phyloP scores from a whole-genome alignment of 805 yeast species.

The Pichia phayaonensis region DNA sequence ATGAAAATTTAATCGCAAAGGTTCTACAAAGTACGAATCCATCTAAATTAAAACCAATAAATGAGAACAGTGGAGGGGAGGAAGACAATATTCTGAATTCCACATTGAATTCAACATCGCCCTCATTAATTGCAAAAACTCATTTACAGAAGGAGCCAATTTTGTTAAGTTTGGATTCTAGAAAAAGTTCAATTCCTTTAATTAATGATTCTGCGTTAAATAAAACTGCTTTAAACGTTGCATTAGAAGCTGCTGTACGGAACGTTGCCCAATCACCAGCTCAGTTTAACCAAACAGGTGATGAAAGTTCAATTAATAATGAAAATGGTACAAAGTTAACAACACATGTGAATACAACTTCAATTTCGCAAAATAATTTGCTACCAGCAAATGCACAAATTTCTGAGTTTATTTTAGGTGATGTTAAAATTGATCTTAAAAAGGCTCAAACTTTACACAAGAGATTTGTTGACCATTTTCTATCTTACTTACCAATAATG shows the following conservation, averaged over 20 bases:
- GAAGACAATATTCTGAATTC: neutral
- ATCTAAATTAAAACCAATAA: neutral
- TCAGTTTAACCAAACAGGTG: constrained; percentile 8
- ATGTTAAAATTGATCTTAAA: constrained; percentile 55
- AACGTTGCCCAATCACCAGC: constrained; percentile 27
- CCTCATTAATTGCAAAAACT: constrained; percentile 31
- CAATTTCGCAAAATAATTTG: constrained; percentile 14
- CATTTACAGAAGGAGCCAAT: constrained; percentile 38
- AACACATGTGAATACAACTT: constrained; percentile 16
- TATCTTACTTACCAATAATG: constrained; percentile 77
- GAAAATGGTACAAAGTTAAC: constrained; percentile 2
- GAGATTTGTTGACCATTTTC: constrained; percentile 54
- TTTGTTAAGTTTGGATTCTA: constrained; percentile 28
- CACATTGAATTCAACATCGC: neutral
- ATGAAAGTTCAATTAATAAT: neutral
- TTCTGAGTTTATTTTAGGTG: constrained; percentile 68
- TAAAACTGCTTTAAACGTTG: constrained; percentile 35
- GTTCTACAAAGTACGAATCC: constrained; percentile 39
- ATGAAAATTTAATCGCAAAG: constrained; percentile 60
- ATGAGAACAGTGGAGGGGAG: neutral
- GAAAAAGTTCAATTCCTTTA: constrained; percentile 26
- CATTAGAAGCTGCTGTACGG: constrained; percentile 35
- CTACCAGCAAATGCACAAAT: constrained; percentile 27
- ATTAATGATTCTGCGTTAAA: constrained; percentile 37
- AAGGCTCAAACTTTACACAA: constrained; percentile 70